phyloP scores from a whole-genome alignment of 169 alveolate genomes.

The Plasmodium coatneyi region DNA sequence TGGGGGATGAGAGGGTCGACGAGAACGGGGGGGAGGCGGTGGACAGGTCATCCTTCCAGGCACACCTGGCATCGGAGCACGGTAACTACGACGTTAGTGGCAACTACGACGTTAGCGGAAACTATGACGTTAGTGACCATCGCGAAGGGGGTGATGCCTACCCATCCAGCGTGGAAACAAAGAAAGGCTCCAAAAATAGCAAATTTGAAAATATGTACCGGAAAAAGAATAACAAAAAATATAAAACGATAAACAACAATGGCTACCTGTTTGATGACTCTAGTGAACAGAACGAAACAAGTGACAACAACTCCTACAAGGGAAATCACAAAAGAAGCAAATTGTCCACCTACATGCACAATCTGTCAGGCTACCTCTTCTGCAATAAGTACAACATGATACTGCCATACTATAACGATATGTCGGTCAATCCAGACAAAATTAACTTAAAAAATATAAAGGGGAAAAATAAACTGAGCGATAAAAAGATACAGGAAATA shows the following conservation, averaged over 20 bases:
- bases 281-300: not conserved
- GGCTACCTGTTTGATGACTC: slow-evolving; percentile 12
- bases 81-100: not conserved
- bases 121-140: not conserved
- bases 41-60: not conserved
- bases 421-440: slow-evolving; percentile 7
- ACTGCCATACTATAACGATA: slow-evolving; percentile 42
- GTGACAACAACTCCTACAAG: not conserved
- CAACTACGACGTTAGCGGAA: not conserved
- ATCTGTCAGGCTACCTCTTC: slow-evolving; percentile 3
- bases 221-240: slow-evolving; percentile 50
- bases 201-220: slow-evolving; percentile 31
- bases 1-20: not conserved
- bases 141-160: not conserved
- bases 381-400: slow-evolving; percentile 46
- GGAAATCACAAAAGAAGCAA: not conserved
- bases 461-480: slow-evolving; percentile 28
- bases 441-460: not conserved
- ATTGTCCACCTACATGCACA: not conserved
- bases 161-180: not conserved
- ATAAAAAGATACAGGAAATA: slow-evolving; percentile 26
- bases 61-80: not conserved
- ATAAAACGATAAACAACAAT: slow-evolving; percentile 7
- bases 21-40: not conserved
- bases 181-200: not conserved